These are phyloP conservation scores for Arachis monticola DNA, from an alignment of 331 rosid genomes.

Conservation along the genomic window DNA sequence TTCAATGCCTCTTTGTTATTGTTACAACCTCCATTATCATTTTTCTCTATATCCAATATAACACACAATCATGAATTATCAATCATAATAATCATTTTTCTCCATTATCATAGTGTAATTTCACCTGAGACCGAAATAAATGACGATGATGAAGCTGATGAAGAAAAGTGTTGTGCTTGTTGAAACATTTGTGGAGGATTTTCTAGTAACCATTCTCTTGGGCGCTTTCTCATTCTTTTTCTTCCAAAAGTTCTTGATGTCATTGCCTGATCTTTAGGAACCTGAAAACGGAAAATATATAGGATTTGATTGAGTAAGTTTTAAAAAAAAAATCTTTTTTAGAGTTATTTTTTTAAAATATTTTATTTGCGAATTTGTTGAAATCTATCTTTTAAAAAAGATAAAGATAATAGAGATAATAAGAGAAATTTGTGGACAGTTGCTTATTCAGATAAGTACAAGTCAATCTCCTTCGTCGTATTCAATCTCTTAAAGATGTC, in stretches of 20 bases:
- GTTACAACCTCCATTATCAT: neutral
- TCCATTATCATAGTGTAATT: slow-evolving; percentile 19
- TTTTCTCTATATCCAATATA: neutral
- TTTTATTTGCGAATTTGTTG: too few species aligned
- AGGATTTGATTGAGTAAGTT: too few species aligned
- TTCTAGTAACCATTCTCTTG: slow-evolving; percentile 65
- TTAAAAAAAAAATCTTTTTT: too few species aligned
- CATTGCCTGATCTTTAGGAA: slow-evolving; percentile 90
- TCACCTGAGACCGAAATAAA: slow-evolving; percentile 46
- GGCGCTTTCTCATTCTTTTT: slow-evolving; percentile 65
- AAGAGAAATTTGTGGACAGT: too few species aligned
- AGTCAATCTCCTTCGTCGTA: too few species aligned
- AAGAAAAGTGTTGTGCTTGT: slow-evolving; percentile 33
- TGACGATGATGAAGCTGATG: slow-evolving; percentile 10
- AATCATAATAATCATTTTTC: neutral
- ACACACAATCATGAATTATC: too few species aligned
- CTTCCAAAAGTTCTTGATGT: slow-evolving; percentile 88
- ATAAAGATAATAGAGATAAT: too few species aligned
- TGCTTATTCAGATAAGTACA: too few species aligned
- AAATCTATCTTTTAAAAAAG: too few species aligned
- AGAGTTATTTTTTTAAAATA: too few species aligned
- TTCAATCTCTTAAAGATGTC: too few species aligned
- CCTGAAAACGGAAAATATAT: slow-evolving; percentile 44
- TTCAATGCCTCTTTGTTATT: neutral
- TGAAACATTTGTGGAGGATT: slow-evolving; percentile 56